Evolutionary conservation across 83 land plant genomes (phyloP).

Genomic region (Picea mariana): DNA sequence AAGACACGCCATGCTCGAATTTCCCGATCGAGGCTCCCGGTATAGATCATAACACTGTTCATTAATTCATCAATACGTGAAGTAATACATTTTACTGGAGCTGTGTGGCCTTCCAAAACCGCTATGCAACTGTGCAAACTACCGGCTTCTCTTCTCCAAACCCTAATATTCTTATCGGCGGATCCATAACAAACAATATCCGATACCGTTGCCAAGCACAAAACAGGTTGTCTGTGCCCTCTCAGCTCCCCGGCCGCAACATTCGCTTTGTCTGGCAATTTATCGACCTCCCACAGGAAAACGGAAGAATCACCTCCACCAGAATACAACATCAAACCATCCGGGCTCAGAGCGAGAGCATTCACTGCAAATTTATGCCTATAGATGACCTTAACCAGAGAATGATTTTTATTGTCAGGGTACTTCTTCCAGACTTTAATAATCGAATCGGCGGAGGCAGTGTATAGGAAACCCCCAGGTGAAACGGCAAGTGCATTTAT

Average conservation of each 20-base stretch:
- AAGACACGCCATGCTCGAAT: too few relatives aligned
- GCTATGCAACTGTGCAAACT: conserved; percentile 25
- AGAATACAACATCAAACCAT: too few relatives aligned
- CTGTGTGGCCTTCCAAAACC: conserved; percentile 38
- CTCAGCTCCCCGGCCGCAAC: background rate
- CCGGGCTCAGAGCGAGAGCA: too few relatives aligned
- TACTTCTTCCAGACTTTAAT: background rate
- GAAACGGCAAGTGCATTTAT: too few relatives aligned
- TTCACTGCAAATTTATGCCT: background rate
- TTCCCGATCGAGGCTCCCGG: conserved; percentile 18
- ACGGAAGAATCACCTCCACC: conserved; percentile 23
- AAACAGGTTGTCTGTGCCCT: too few relatives aligned
- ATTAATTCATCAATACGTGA: background rate
- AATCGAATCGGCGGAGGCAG: conserved; percentile 72
- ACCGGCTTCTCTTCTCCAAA: conserved; percentile 49
- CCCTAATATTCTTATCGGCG: conserved; percentile 54
- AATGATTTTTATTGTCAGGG: conserved; percentile 16
- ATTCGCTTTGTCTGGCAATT: too few relatives aligned
- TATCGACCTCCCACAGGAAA: too few relatives aligned
- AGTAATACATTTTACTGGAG: conserved; percentile 37
- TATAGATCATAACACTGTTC: background rate
- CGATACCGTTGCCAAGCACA: background rate
- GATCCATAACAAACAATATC: conserved; percentile 67
- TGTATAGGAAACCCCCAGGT: conserved; percentile 48
- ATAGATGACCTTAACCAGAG: conserved; percentile 48